Evolutionary conservation across 2,329 filamentous ascomycete species (phyloP).

Genomic region (Dryadomyces quercivorus): DNA sequence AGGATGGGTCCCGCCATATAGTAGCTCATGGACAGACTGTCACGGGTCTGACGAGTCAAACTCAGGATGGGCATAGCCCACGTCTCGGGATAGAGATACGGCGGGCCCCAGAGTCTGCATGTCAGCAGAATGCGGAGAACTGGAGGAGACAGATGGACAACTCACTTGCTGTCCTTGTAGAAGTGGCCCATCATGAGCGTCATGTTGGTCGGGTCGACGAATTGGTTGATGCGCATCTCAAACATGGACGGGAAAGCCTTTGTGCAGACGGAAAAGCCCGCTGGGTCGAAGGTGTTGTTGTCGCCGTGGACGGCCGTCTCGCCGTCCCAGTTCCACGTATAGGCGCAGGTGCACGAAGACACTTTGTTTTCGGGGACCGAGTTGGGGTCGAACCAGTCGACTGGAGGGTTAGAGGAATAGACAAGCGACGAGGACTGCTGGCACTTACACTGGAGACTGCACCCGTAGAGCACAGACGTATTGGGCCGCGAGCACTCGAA

Average conservation of each 20-base stretch:
- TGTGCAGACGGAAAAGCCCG: conserved; percentile 5
- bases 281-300: conserved; percentile 9
- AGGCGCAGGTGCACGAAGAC: conserved; percentile 13
- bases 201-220: conserved; percentile 14
- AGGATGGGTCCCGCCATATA: neutral
- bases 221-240: conserved; percentile 13
- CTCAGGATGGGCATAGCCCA: conserved; percentile 6
- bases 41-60: neutral
- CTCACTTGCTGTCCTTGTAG: conserved; percentile 17
- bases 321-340: conserved; percentile 16
- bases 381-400: conserved; percentile 19
- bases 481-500: conserved; percentile 12
- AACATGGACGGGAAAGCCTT: conserved; percentile 9
- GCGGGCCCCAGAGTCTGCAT: conserved; percentile 6
- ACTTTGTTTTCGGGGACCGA: conserved; percentile 17
- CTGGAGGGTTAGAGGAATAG: conserved; percentile 10
- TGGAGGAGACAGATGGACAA: neutral
- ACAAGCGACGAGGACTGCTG: too few relatives aligned
- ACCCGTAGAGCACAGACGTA: conserved; percentile 9
- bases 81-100: conserved; percentile 9
- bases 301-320: conserved; percentile 5
- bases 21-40: conserved; percentile 4
- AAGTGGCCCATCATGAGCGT: conserved; percentile 15
- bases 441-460: conserved; percentile 13
- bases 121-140: neutral